phyloP scores from a whole-genome alignment of 2,329 filamentous ascomycete genomes.

The Hypocrella siamensis region DNA sequence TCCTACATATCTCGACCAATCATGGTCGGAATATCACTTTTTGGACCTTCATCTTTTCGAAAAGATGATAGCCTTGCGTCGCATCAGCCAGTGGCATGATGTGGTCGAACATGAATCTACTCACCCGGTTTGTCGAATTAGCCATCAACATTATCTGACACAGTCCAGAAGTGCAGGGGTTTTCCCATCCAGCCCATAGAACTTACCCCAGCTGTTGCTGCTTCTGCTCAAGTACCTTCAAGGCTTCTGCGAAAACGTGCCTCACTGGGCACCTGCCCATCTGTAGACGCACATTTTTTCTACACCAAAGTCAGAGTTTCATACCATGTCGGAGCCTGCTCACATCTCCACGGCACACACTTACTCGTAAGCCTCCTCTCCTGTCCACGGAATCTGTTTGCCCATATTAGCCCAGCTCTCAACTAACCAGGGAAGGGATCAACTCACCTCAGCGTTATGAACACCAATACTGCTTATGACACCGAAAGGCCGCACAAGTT shows the following conservation, averaged over 20 bases:
- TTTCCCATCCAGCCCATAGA: too few relatives aligned
- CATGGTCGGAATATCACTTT: conserved; percentile 54
- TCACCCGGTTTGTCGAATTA: background rate
- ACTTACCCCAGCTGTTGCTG: conserved; percentile 51
- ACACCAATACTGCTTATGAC: conserved; percentile 62
- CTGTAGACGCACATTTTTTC: conserved; percentile 57
- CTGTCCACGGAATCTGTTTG: conserved; percentile 47
- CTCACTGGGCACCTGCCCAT: conserved; percentile 67
- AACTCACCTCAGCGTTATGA: conserved; percentile 50
- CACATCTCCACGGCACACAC: too few relatives aligned
- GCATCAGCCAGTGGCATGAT: conserved; percentile 55
- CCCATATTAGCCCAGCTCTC: background rate
- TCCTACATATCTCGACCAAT: background rate
- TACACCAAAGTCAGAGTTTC: conserved; percentile 9
- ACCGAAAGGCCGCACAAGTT: conserved; percentile 57
- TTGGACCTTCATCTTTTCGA: conserved; percentile 57
- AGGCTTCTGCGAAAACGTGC: conserved; percentile 50
- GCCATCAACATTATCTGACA: background rate
- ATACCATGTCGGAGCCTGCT: background rate
- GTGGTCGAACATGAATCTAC: conserved; percentile 62
- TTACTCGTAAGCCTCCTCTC: conserved; percentile 44
- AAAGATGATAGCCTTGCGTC: conserved; percentile 53
- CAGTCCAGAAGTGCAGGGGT: too few relatives aligned
- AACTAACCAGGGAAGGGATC: background rate
- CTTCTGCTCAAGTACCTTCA: conserved; percentile 48